Evolutionary conservation across 2,329 filamentous ascomycete species (phyloP).

Genomic region (Oidium heveae): DNA sequence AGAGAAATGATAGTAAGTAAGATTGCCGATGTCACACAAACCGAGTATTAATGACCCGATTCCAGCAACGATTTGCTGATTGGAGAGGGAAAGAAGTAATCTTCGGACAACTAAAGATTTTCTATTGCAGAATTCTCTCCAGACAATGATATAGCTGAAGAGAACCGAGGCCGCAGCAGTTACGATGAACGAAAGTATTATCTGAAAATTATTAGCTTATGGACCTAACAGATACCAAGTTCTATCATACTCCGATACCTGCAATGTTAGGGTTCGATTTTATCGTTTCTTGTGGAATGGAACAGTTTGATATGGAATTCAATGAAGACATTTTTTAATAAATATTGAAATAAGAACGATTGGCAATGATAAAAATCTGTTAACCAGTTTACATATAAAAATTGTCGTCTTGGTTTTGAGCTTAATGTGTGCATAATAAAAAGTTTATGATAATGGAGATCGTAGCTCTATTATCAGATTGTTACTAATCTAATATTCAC

Average conservation of each 20-base stretch:
- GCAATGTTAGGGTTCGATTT: too few relatives aligned
- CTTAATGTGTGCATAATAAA: too few relatives aligned
- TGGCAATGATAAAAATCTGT: too few relatives aligned
- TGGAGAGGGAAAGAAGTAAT: conserved; percentile 36
- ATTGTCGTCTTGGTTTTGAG: too few relatives aligned
- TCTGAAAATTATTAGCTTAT: conserved; percentile 14
- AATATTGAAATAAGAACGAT: too few relatives aligned
- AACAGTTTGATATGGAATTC: too few relatives aligned
- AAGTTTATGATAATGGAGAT: too few relatives aligned
- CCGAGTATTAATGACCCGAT: conserved; percentile 42
- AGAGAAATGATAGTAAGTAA: conserved; percentile 46
- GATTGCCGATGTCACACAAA: conserved; percentile 28
- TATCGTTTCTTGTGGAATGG: too few relatives aligned
- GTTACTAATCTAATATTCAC: too few relatives aligned
- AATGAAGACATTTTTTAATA: too few relatives aligned
- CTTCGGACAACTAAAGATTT: conserved; percentile 32
- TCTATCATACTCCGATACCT: conserved; percentile 24
- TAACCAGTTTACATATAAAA: too few relatives aligned
- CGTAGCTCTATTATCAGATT: too few relatives aligned
- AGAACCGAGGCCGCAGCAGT: conserved; percentile 31
- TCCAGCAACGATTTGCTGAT: conserved; percentile 43
- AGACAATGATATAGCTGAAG: conserved; percentile 28
- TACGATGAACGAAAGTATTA: conserved; percentile 40
- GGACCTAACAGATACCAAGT: neutral
- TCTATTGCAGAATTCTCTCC: conserved; percentile 24